Evolutionary conservation across 2,329 filamentous ascomycete species (phyloP), one percentile per base, ranked within the genome.

Genomic region (Beauveria pseudobassiana): DNA sequence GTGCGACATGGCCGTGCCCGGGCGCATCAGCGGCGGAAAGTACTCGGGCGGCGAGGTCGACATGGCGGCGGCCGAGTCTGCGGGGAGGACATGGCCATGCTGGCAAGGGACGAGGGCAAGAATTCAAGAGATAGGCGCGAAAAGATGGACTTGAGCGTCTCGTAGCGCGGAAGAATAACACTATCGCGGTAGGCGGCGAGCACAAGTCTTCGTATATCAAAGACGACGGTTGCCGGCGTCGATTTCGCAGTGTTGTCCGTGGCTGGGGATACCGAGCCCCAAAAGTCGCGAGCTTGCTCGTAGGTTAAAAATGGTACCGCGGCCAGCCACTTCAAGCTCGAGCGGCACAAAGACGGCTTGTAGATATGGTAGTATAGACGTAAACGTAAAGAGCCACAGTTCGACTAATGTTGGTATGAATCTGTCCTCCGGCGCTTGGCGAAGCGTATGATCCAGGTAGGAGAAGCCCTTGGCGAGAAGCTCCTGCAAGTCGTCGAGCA

Each of bases 321-420:
- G 83, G 6, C 93, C 95, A 59, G 91, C 88, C 71, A 99, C 96
- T 72, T 99, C 95, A 12, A 96, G 83, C 70, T 99, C 95, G 1
- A 99, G 78, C 0, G 93, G 95, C 1, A 99, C 78, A 71, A 99
- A 97, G 1, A 97, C 93, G 1, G 93, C 92, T 76, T 98, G 93
- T 68, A 99, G 87, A 70, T 96, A 98, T 0, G 95, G 95, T 5
- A 98, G 76, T 43, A 98, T 90, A 7, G 85, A 89, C 3, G 91
- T 93, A 69, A 97, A 97, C 0, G 95, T 93, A 52, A 95, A 87
- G 63, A 96, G 85, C 95, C 95, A 99, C 70, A 97, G 87, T 71
- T 96, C 91, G 2, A 97, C 93, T 1, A 99, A 80, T 61, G 91
- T 87, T 0, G 91, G 90, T 24, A 98, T 91, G n/a, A 98, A 83